These are phyloP conservation scores for Pyrenochaeta sp. DNA, from an alignment of 2,329 filamentous ascomycete species.

Conservation along the genomic window DNA sequence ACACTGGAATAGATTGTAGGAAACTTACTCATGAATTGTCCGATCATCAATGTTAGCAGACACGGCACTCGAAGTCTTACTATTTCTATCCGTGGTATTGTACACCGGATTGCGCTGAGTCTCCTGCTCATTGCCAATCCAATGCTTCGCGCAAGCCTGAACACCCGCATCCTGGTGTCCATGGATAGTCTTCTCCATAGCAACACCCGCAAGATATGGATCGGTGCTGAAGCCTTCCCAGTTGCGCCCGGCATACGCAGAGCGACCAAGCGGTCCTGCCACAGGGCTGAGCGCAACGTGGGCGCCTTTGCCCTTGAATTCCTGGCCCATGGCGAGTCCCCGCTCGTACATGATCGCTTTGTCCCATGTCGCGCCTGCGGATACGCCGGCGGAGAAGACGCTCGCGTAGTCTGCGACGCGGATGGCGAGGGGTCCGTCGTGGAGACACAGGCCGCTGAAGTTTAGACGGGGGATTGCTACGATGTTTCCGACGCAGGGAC, in stretches of 20 bases:
- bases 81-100: slow-evolving; percentile 66
- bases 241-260: slow-evolving; percentile 51
- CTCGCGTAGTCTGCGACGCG: slow-evolving; percentile 45
- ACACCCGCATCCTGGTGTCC: slow-evolving; percentile 53
- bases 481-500: slow-evolving; percentile 63
- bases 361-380: slow-evolving; percentile 50
- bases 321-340: slow-evolving; percentile 47
- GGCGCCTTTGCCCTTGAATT: slow-evolving; percentile 46
- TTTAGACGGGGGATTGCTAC: slow-evolving; percentile 47
- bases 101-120: slow-evolving; percentile 49
- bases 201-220: slow-evolving; percentile 54
- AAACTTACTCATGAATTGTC: slow-evolving; percentile 61
- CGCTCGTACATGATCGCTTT: slow-evolving; percentile 46
- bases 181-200: slow-evolving; percentile 49
- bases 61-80: slow-evolving; percentile 57
- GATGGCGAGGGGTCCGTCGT: slow-evolving; percentile 49
- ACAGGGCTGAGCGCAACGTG: slow-evolving; percentile 60
- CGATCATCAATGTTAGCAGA: slow-evolving; percentile 71
- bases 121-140: slow-evolving; percentile 69
- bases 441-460: slow-evolving; percentile 51
- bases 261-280: slow-evolving; percentile 53
- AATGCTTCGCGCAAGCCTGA: slow-evolving; percentile 59
- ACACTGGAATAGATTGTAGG: too few relatives aligned
- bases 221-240: slow-evolving; percentile 56
- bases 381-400: slow-evolving; percentile 51